Base-by-base conservation (phyloP, 169 alveolate species). In the Cystoisospora suis region DNA sequence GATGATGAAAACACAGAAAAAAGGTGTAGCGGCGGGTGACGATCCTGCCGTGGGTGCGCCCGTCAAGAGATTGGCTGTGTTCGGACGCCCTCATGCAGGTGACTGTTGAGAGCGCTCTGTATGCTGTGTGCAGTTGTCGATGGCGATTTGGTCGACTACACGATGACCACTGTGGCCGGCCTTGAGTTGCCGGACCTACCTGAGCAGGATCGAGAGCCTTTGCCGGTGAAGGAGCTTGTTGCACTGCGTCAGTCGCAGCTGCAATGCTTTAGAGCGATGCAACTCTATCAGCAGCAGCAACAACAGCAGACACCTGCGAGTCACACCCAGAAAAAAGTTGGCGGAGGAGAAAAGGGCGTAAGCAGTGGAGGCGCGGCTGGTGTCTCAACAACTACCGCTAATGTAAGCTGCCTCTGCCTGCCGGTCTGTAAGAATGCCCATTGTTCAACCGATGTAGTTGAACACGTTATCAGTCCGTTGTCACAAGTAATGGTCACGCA, bases 181-280 rank as follows among this genome's bases (percentile, higher is more conserved):
- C 1, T 40, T 49, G 45, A 38, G 36, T 61, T 83, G 42, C 79
- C 79, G 1, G 59, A 38, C 12, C 45, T 83, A 4, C 80, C 58
- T 29, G 77, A 12, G 3, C 5, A 6, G 36, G 61, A 56, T 49
- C 59, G 53, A 49, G 34, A 3, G n/a, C 89, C 77, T 32, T 20
- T 83, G 75, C 49, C 44, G 4, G 77, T 83, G 38, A 83, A 83
- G 44, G 89, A 83, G 32, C 56, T 83, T 27, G n/a, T 83, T 46
- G 81, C 80, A 3, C 69, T 83, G 80, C 75, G 89, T 15, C 89
- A 59, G 3, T 58, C 89, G 47, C 89, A 83, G 59, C 80, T 83
- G 34, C 89, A 83, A 44, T 83, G 89, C 40, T 40, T 83, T 12
- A 53, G 53, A 5, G 79, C 89, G 53, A 36, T 58, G 59, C 47